phyloP scores from a whole-genome alignment of 164 flowering plant genomes.

The Stephania cephalantha region DNA sequence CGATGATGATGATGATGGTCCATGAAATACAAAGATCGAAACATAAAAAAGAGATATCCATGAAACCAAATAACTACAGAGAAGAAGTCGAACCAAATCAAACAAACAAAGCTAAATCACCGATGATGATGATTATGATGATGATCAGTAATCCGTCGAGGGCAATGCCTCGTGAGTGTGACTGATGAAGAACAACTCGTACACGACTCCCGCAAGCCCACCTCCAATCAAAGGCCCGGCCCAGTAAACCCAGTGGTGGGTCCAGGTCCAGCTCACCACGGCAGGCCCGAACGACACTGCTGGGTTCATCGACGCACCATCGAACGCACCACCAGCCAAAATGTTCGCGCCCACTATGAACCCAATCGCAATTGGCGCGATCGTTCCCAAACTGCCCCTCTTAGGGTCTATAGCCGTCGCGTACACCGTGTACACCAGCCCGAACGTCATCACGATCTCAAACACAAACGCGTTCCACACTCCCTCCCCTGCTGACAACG shows the following conservation, averaged over 20 bases:
- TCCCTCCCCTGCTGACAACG: conserved; percentile 25
- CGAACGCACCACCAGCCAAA: conserved; percentile 45
- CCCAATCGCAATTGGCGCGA: conserved; percentile 50
- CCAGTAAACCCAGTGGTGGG: conserved; percentile 58
- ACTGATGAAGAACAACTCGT: conserved; percentile 35
- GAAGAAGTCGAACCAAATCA: background rate
- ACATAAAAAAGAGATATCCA: background rate
- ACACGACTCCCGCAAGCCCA: conserved; percentile 40
- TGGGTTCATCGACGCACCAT: conserved; percentile 58
- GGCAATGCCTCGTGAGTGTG: conserved; percentile 36
- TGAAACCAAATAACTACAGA: conserved; percentile 3
- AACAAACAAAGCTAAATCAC: background rate
- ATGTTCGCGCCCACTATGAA: conserved; percentile 52
- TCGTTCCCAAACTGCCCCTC: conserved; percentile 40
- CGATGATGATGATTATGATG: background rate
- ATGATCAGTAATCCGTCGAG: conserved; percentile 16
- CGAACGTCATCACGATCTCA: conserved; percentile 44
- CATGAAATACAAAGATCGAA: background rate
- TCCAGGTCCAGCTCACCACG: conserved; percentile 43
- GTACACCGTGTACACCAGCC: conserved; percentile 29
- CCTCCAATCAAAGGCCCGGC: conserved; percentile 49
- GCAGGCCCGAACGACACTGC: conserved; percentile 53
- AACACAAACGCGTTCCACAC: conserved; percentile 35
- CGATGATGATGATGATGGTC: background rate
- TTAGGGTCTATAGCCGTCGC: conserved; percentile 35